These are phyloP conservation scores for Gymnopilus dilepis DNA, from an alignment of 768 basidiomycete species.

Conservation along the genomic window DNA sequence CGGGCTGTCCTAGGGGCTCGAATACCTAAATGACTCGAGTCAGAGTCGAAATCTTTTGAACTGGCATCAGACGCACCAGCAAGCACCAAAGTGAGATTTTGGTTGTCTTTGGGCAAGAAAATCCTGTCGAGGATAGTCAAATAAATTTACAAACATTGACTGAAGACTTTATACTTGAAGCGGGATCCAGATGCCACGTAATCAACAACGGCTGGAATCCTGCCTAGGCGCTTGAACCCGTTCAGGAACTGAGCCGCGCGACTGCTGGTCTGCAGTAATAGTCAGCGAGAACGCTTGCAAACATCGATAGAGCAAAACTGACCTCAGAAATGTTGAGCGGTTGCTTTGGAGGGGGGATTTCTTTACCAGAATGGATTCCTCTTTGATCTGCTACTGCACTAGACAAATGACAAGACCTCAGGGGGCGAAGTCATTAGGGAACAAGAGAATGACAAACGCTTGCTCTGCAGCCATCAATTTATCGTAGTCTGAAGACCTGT, in stretches of 20 bases:
- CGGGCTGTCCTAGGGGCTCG: slow-evolving; percentile 89
- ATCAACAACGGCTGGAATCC: slow-evolving; percentile 85
- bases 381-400: slow-evolving; percentile 80
- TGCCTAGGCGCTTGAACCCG: slow-evolving; percentile 88
- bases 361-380: slow-evolving; percentile 94
- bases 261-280: slow-evolving; percentile 51
- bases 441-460: slow-evolving; percentile 54
- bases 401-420: not conserved
- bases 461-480: slow-evolving; percentile 96
- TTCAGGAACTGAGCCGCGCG: slow-evolving; percentile 90
- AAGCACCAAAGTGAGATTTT: slow-evolving; percentile 90
- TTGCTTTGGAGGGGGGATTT: slow-evolving; percentile 75
- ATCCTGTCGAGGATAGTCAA: slow-evolving; percentile 52
- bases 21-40: slow-evolving; percentile 59
- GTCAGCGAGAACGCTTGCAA: slow-evolving; percentile 8
- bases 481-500: slow-evolving; percentile 95
- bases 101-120: slow-evolving; percentile 88
- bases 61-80: slow-evolving; percentile 52
- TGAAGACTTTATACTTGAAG: slow-evolving; percentile 72
- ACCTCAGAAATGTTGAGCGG: slow-evolving; percentile 95
- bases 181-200: slow-evolving; percentile 94
- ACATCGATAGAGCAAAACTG: slow-evolving; percentile 3
- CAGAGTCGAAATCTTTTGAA: not conserved
- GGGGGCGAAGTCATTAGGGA: not conserved
- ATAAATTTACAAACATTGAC: not conserved